These are phyloP conservation scores for Myxozyma lipomycoides DNA, from an alignment of 805 yeast species.

Conservation along the genomic window DNA sequence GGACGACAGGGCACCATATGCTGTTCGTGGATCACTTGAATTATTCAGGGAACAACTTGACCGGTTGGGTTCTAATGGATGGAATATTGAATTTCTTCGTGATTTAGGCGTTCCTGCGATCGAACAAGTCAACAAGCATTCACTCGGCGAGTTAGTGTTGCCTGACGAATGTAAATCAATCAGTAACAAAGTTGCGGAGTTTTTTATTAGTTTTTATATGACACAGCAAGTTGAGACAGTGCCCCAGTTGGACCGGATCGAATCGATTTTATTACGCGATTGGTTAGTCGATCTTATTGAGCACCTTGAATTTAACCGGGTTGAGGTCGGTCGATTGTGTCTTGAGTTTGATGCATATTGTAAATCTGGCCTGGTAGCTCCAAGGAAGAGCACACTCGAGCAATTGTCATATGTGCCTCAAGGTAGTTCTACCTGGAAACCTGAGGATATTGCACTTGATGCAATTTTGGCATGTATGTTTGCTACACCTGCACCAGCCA, in stretches of 20 bases:
- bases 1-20: constrained; percentile 26
- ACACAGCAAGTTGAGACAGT: constrained; percentile 56
- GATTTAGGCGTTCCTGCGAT: constrained; percentile 36
- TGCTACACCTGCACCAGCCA: constrained; percentile 63
- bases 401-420: constrained; percentile 47
- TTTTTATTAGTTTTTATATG: constrained; percentile 54
- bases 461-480: constrained; percentile 73
- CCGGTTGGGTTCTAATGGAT: constrained; percentile 8
- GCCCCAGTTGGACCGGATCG: constrained; percentile 50
- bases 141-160: constrained; percentile 32
- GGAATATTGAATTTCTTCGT: constrained; percentile 33
- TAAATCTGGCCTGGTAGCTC: constrained; percentile 58
- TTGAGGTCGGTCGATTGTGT: constrained; percentile 79
- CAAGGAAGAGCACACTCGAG: constrained; percentile 75
- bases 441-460: constrained; percentile 86
- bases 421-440: constrained; percentile 68
- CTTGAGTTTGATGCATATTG: constrained; percentile 70
- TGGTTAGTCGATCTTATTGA: constrained; percentile 68
- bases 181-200: constrained; percentile 48
- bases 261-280: constrained; percentile 68
- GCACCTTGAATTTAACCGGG: constrained; percentile 82
- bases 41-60: constrained; percentile 15
- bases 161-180: constrained; percentile 12
- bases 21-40: constrained; percentile 11
- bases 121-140: constrained; percentile 4